Evolutionary conservation across 768 basidiomycete genomes (phyloP).

Genomic region (Phlebiopsis flavidoalba): DNA sequence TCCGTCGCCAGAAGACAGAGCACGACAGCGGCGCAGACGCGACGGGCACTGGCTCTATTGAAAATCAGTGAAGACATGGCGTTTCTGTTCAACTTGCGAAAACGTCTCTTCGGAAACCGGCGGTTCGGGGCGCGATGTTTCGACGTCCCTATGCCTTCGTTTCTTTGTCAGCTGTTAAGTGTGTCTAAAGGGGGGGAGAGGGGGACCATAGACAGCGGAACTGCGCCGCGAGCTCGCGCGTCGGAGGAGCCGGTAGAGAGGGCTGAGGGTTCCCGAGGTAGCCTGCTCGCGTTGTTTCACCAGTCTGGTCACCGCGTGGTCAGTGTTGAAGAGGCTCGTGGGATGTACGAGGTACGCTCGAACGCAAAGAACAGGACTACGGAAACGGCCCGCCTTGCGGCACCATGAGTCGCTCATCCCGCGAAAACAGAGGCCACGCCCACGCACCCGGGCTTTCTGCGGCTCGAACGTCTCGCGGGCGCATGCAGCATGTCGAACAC

Average conservation of each 20-base stretch:
- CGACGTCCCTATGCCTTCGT: too few species aligned
- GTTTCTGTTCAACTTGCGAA: conserved; percentile 66
- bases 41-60: too few species aligned
- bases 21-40: conserved; percentile 61
- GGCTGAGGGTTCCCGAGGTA: conserved; percentile 70
- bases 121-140: too few species aligned
- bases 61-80: conserved; percentile 69
- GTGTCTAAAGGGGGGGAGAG: not conserved
- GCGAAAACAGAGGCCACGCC: too few species aligned
- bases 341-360: conserved; percentile 66
- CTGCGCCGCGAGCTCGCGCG: conserved; percentile 36
- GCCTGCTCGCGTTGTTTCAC: conserved; percentile 55
- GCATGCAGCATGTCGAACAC: conserved; percentile 71
- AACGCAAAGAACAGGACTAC: conserved; percentile 74
- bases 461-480: conserved; percentile 26
- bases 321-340: conserved; percentile 66
- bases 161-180: not conserved
- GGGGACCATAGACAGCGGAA: not conserved
- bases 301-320: conserved; percentile 25
- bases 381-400: too few species aligned
- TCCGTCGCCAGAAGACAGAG: conserved; percentile 65
- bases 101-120: conserved; percentile 60
- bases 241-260: conserved; percentile 65
- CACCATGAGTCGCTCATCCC: too few species aligned
- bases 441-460: conserved; percentile 27